phyloP scores from a whole-genome alignment of 2,329 filamentous ascomycete species.

The Elsinoe batatas region DNA sequence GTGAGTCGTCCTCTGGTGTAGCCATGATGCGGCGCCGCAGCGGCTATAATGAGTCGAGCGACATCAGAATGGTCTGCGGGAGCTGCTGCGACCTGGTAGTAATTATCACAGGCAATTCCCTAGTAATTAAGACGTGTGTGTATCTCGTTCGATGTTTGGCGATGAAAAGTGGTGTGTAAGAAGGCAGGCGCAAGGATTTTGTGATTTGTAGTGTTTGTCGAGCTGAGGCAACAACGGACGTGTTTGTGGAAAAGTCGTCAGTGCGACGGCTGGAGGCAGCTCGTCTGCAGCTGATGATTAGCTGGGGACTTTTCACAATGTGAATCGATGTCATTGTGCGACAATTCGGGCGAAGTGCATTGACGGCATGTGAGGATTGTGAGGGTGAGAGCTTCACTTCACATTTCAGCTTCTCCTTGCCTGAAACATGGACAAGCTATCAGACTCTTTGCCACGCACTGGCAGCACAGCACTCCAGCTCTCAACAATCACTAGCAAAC shows the following conservation, averaged over 20 bases:
- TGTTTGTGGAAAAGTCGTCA: constrained; percentile 5
- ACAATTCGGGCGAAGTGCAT: neutral
- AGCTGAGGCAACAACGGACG: constrained; percentile 10
- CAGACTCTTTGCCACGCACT: neutral
- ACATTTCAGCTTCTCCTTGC: constrained; percentile 2
- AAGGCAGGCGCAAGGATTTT: neutral
- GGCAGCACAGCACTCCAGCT: neutral
- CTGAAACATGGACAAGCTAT: neutral
- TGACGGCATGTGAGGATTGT: constrained; percentile 3
- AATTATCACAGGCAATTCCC: neutral
- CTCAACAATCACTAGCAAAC: too few relatives aligned
- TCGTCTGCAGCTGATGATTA: neutral
- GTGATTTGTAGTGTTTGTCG: neutral
- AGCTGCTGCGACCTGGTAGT: neutral
- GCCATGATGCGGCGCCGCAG: neutral
- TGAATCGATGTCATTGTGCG: neutral
- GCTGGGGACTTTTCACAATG: neutral
- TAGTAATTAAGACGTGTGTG: neutral
- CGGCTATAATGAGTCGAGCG: neutral
- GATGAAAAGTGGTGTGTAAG: neutral
- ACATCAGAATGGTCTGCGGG: neutral
- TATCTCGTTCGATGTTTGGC: neutral
- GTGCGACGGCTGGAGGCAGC: neutral
- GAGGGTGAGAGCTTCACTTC: neutral
- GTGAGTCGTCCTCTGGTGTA: neutral